A percentile compares a stretch with the other conserved stretches of the same genome.
These are phyloP conservation scores for Pulveroboletus ravenelii DNA, from an alignment of 768 basidiomycete species.

Conservation along the genomic window DNA sequence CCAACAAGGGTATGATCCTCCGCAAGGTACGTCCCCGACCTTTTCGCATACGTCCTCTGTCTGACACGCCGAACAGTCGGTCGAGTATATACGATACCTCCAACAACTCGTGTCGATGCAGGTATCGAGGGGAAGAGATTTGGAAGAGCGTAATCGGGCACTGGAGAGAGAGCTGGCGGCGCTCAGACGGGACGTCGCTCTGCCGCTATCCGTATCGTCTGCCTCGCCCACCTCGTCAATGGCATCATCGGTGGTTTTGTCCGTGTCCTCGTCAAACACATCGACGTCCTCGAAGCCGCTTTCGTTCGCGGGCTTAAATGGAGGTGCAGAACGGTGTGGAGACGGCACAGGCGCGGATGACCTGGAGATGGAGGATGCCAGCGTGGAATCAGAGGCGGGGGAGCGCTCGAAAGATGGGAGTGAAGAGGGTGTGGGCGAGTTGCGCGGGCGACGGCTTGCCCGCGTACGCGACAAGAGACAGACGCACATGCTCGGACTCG, in stretches of 20 bases:
- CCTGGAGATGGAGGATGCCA: conserved; percentile 18
- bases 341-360: conserved; percentile 5
- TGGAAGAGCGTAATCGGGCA: conserved; percentile 64
- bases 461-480: conserved; percentile 17
- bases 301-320: not conserved
- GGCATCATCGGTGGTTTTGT: conserved; percentile 16
- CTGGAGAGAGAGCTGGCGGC: conserved; percentile 28
- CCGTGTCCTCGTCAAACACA: conserved; percentile 12
- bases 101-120: conserved; percentile 83
- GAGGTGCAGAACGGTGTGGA: not conserved
- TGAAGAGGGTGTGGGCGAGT: not conserved
- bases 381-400: not conserved
- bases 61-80: conserved; percentile 32
- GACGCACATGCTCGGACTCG: conserved; percentile 2
- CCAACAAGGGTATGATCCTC: conserved; percentile 93
- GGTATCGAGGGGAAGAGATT: conserved; percentile 70
- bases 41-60: not conserved
- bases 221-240: conserved; percentile 16
- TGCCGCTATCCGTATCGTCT: conserved; percentile 9
- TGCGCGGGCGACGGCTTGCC: conserved; percentile 18
- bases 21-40: conserved; percentile 50
- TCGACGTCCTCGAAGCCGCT: conserved; percentile 10
- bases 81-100: conserved; percentile 63
- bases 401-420: conserved; percentile 3
- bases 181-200: conserved; percentile 15